Evolutionary conservation across 139 green algal species (phyloP).

Genomic region (Chlorella sorokiniana): DNA sequence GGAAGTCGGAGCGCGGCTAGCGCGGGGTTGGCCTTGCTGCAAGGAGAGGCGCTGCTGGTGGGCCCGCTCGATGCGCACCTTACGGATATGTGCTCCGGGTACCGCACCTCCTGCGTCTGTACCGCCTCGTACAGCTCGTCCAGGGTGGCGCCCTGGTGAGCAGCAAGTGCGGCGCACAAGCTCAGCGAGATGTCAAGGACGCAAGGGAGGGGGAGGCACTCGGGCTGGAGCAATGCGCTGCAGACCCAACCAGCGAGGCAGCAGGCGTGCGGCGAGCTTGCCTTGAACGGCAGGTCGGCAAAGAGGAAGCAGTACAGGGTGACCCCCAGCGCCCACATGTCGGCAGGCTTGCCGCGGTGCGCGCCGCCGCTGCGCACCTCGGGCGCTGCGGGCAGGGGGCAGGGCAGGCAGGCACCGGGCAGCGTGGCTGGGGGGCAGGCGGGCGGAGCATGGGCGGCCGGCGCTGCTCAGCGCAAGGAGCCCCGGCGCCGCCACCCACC

Average conservation of each 20-base stretch:
- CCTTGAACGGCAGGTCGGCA: slow-evolving; percentile 50
- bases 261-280: not conserved
- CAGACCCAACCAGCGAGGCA: not conserved
- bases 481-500: not conserved
- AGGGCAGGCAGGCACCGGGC: not conserved
- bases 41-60: too few relatives aligned
- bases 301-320: slow-evolving; percentile 84
- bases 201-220: not conserved
- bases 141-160: slow-evolving; percentile 13
- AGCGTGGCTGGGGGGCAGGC: too few relatives aligned
- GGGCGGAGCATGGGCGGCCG: too few relatives aligned
- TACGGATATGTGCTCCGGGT: slow-evolving; percentile 15
- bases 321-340: slow-evolving; percentile 85
- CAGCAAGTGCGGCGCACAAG: not conserved
- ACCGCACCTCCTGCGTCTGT: slow-evolving; percentile 9
- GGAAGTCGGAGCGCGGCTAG: too few relatives aligned
- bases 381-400: slow-evolving; percentile 25
- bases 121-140: slow-evolving; percentile 40
- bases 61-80: not conserved
- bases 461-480: too few relatives aligned
- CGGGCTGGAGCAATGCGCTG: not conserved
- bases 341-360: slow-evolving; percentile 60
- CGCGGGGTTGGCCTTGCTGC: too few relatives aligned
- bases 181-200: not conserved
- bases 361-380: slow-evolving; percentile 56